Percentiles rank a stretch among this genome's conserved stretches.
Evolutionary conservation across 2,329 filamentous ascomycete genomes (phyloP).

Genomic region (Penicillium sumatraense): DNA sequence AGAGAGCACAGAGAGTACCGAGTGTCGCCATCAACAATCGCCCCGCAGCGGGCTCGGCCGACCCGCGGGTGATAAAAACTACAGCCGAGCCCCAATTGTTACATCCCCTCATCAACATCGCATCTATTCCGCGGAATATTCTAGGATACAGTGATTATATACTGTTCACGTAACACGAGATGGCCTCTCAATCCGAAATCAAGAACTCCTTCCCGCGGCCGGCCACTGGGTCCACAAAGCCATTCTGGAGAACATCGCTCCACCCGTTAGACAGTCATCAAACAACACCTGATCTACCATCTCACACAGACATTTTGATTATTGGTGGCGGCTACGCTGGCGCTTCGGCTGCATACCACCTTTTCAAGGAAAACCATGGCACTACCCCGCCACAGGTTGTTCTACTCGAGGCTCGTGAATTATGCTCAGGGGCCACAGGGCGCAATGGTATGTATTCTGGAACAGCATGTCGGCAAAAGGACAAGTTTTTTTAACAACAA

Average conservation of each 20-base stretch:
- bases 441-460: slow-evolving; percentile 40
- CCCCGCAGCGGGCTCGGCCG: no score
- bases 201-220: neutral
- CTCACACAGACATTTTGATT: slow-evolving; percentile 46
- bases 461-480: neutral
- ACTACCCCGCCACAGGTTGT: slow-evolving; percentile 29
- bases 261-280: neutral
- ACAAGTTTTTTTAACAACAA: neutral
- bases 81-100: no score
- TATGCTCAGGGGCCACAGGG: slow-evolving; percentile 49
- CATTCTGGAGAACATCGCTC: neutral
- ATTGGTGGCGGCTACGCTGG: slow-evolving; percentile 55
- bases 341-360: slow-evolving; percentile 47
- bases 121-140: neutral
- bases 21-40: no score
- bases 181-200: neutral
- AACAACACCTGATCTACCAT: neutral
- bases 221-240: neutral
- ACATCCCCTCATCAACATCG: no score
- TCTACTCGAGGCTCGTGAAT: slow-evolving; percentile 44
- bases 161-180: neutral
- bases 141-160: neutral
- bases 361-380: slow-evolving; percentile 28
- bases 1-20: no score
- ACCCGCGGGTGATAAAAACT: no score